Percentiles rank a stretch among this genome's conserved stretches.
Conservation (phyloP, 2,329 filamentous ascomycete genomes). For the Calonectria multiphialidica region DNA sequence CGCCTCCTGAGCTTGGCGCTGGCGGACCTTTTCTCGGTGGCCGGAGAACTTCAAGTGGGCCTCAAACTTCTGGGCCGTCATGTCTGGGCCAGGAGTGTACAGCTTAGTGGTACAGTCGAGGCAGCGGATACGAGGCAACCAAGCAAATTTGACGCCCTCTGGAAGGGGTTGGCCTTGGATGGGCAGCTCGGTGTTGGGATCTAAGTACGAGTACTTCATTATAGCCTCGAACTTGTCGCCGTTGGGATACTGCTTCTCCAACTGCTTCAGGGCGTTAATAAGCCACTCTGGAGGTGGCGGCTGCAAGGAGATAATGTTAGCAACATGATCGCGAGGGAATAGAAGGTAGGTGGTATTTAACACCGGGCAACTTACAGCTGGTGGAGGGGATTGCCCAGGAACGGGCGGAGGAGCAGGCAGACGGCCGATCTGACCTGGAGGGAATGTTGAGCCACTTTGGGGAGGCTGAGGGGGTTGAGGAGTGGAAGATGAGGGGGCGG, state of each 20-base stretch:
- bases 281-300: constrained; percentile 92
- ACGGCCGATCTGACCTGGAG: constrained; percentile 72
- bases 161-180: constrained; percentile 69
- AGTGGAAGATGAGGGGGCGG: constrained; percentile 52
- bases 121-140: constrained; percentile 90
- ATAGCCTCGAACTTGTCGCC: constrained; percentile 85
- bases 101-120: constrained; percentile 93
- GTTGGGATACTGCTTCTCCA: constrained; percentile 79
- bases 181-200: constrained; percentile 76
- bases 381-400: constrained; percentile 66
- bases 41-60: constrained; percentile 88
- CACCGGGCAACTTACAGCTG: constrained; percentile 67
- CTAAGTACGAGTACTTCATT: constrained; percentile 91
- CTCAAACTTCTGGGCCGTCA: constrained; percentile 90
- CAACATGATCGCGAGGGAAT: not conserved
- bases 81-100: constrained; percentile 90
- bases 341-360: not conserved
- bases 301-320: constrained; percentile 58
- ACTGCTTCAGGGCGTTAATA: constrained; percentile 75
- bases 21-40: constrained; percentile 77
- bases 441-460: constrained; percentile 51
- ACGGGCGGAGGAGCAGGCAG: constrained; percentile 75
- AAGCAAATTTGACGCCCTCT: constrained; percentile 80
- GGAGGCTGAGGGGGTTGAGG: constrained; percentile 51
- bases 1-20: constrained; percentile 44